phyloP scores from a whole-genome alignment of 176 grass and related monocot species.

The Musa itinerans region DNA sequence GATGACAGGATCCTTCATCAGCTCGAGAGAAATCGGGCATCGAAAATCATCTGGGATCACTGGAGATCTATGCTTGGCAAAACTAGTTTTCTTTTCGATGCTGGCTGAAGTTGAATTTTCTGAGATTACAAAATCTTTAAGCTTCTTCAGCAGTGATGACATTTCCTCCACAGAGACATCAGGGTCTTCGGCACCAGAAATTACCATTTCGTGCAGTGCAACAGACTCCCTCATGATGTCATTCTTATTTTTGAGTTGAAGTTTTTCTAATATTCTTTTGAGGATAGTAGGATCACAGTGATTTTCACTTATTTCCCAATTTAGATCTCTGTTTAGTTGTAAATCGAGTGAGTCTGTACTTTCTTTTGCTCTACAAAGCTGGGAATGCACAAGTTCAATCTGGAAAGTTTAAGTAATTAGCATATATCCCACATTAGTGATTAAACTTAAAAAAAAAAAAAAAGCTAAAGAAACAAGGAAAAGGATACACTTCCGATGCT shows the following conservation, averaged over 20 bases:
- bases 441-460: neutral
- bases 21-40: conserved; percentile 91
- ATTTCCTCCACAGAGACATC: conserved; percentile 70
- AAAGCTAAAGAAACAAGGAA: neutral
- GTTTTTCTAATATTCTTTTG: conserved; percentile 62
- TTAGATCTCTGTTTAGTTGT: conserved; percentile 48
- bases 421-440: neutral
- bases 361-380: conserved; percentile 53
- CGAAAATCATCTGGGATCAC: conserved; percentile 91
- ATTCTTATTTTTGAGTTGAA: conserved; percentile 65
- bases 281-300: conserved; percentile 32
- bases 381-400: conserved; percentile 77
- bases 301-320: conserved; percentile 34
- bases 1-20: conserved; percentile 92
- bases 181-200: conserved; percentile 48
- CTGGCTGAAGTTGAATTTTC: conserved; percentile 30
- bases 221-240: conserved; percentile 84
- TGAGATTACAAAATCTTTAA: conserved; percentile 49
- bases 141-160: conserved; percentile 76
- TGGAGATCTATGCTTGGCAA: conserved; percentile 53
- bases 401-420: conserved; percentile 18
- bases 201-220: conserved; percentile 85
- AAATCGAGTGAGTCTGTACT: conserved; percentile 37
- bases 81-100: conserved; percentile 18
- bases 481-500: neutral